These are phyloP conservation scores for Penicillium arizonense DNA, from an alignment of 495 filamentous ascomycete species.

Conservation along the genomic window DNA sequence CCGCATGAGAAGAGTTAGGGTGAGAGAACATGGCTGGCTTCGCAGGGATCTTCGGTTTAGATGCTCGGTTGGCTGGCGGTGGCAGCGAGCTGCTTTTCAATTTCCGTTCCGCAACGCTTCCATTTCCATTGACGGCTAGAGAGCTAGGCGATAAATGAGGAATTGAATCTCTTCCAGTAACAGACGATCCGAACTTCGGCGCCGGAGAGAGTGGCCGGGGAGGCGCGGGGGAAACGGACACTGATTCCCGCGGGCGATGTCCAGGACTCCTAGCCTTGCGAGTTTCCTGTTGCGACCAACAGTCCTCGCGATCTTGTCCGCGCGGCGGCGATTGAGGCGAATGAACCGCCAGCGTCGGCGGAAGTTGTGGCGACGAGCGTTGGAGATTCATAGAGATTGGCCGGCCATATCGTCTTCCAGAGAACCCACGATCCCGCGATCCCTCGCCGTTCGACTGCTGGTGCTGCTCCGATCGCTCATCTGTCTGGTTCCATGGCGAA, in stretches of 20 bases:
- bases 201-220: slow-evolving; percentile 40
- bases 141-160: slow-evolving; percentile 47
- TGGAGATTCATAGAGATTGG: slow-evolving; percentile 52
- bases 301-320: slow-evolving; percentile 13
- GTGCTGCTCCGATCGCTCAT: slow-evolving; percentile 26
- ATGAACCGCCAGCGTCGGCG: slow-evolving; percentile 70
- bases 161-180: slow-evolving; percentile 53
- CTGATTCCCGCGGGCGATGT: slow-evolving; percentile 26
- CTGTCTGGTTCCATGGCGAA: slow-evolving; percentile 37
- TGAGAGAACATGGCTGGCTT: slow-evolving; percentile 42
- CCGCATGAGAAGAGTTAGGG: slow-evolving; percentile 5
- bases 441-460: slow-evolving; percentile 20
- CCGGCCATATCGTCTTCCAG: slow-evolving; percentile 31
- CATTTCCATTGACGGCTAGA: slow-evolving; percentile 21
- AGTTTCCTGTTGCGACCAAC: slow-evolving; percentile 16
- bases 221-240: slow-evolving; percentile 42
- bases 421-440: slow-evolving; percentile 33
- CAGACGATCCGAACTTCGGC: slow-evolving; percentile 45
- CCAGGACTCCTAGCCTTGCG: slow-evolving; percentile 26
- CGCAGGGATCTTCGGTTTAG: slow-evolving; percentile 71
- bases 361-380: slow-evolving; percentile 56
- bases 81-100: slow-evolving; percentile 50
- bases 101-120: slow-evolving; percentile 30
- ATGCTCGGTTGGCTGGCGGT: slow-evolving; percentile 74
- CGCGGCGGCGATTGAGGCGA: slow-evolving; percentile 74